phyloP scores from a whole-genome alignment of 2,329 filamentous ascomycete species.

The Truncatella angustata region DNA sequence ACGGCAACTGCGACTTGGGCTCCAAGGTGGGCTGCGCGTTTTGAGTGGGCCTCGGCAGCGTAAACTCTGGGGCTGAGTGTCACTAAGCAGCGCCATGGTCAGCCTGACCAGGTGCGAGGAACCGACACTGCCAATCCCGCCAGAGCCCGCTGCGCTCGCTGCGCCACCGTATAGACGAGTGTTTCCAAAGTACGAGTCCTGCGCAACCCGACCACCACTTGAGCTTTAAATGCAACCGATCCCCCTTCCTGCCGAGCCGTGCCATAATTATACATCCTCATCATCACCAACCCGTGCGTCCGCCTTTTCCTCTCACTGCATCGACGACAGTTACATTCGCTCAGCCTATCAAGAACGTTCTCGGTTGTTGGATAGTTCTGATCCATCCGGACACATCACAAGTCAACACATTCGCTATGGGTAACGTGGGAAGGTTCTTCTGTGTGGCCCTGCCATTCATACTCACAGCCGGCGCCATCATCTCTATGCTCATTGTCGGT shows the following conservation, averaged over 20 bases:
- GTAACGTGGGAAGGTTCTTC: slow-evolving; percentile 69
- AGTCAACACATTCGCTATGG: slow-evolving; percentile 37
- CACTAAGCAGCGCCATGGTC: slow-evolving; percentile 7
- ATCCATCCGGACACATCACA: neutral
- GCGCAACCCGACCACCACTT: neutral
- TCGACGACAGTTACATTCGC: no score
- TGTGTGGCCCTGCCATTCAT: slow-evolving; percentile 87
- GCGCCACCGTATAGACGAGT: neutral
- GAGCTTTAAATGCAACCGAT: neutral
- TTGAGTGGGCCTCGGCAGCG: slow-evolving; percentile 6
- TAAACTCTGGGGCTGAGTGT: slow-evolving; percentile 7
- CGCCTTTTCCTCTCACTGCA: no score
- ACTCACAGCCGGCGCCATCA: slow-evolving; percentile 73
- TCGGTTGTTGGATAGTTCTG: no score
- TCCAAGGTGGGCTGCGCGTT: neutral
- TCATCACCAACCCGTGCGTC: no score
- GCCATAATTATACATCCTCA: no score
- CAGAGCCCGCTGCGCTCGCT: no score
- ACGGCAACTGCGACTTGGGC: neutral
- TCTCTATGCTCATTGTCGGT: slow-evolving; percentile 62
- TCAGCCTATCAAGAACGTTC: no score
- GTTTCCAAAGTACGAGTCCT: neutral
- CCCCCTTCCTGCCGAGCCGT: neutral
- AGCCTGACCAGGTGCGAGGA: slow-evolving; percentile 3
- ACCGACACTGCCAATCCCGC: neutral